A percentile compares a stretch with the other conserved stretches of the same genome.
Conservation (phyloP, 495 filamentous ascomycete genomes). For the Hypoxylon rickii region DNA sequence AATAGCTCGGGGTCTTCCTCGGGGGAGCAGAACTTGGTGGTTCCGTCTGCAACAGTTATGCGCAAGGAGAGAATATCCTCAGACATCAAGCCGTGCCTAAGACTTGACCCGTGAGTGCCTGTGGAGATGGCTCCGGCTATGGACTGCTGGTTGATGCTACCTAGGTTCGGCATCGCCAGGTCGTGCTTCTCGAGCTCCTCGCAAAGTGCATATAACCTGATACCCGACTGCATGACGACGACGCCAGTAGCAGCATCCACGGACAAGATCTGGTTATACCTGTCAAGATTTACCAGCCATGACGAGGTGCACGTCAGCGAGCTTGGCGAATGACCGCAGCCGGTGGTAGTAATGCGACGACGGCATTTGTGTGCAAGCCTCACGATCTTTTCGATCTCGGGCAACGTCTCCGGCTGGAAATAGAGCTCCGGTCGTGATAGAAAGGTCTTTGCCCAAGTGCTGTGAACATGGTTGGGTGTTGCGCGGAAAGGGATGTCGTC, state of each 20-base stretch:
- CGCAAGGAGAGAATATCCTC: conserved; percentile 72
- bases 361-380: conserved; percentile 80
- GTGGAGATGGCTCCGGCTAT: conserved; percentile 92
- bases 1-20: conserved; percentile 77
- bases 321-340: conserved; percentile 88
- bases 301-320: conserved; percentile 91
- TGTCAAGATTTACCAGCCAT: conserved; percentile 93
- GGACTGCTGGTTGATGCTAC: conserved; percentile 93
- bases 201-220: conserved; percentile 73
- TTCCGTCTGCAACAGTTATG: conserved; percentile 83
- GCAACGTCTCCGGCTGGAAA: conserved; percentile 75
- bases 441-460: conserved; percentile 97
- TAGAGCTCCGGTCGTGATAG: conserved; percentile 86
- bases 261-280: conserved; percentile 71
- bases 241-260: conserved; percentile 65
- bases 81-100: conserved; percentile 81
- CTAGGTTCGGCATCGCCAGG: conserved; percentile 83
- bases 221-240: conserved; percentile 83
- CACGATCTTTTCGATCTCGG: conserved; percentile 82
- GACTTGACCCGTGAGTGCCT: conserved; percentile 87
- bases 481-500: conserved; percentile 75
- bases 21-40: conserved; percentile 71
- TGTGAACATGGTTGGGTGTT: conserved; percentile 70
- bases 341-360: conserved; percentile 77
- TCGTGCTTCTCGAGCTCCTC: conserved; percentile 70